These are phyloP conservation scores for Aurifilum marmelostoma DNA, from an alignment of 2,329 filamentous ascomycete species.

Conservation along the genomic window DNA sequence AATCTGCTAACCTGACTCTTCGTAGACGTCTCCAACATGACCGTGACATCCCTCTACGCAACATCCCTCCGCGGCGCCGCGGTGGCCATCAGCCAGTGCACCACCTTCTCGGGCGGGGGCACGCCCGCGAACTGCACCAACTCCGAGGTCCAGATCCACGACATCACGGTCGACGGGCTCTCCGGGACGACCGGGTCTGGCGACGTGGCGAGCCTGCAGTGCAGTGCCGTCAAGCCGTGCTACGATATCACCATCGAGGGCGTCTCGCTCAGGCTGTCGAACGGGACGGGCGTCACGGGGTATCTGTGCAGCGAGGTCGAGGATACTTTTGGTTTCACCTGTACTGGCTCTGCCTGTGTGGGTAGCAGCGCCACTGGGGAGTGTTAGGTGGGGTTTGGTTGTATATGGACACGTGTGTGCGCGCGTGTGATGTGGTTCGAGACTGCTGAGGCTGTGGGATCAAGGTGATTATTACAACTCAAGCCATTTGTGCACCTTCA, in stretches of 20 bases:
- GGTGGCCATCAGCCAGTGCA: conserved; percentile 33
- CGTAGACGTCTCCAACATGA: conserved; percentile 20
- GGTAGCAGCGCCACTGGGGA: conserved; percentile 13
- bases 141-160: conserved; percentile 31
- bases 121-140: conserved; percentile 33
- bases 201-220: conserved; percentile 26
- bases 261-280: conserved; percentile 11
- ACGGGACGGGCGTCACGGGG: conserved; percentile 10
- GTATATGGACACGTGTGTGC: not conserved
- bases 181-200: conserved; percentile 17
- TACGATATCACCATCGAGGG: conserved; percentile 21
- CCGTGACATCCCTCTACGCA: conserved; percentile 23
- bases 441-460: not conserved
- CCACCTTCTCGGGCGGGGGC: conserved; percentile 33
- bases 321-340: conserved; percentile 19
- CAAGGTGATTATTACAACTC: not conserved
- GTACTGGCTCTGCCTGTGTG: conserved; percentile 21
- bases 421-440: not conserved
- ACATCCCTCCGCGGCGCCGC: conserved; percentile 31
- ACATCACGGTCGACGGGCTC: conserved; percentile 29
- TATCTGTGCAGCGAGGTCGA: conserved; percentile 24
- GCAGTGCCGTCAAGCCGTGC: conserved; percentile 26
- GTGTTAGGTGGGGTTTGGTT: not conserved
- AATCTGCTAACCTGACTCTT: too few relatives aligned
- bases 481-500: too few relatives aligned